Base-by-base conservation (phyloP, 1,284 basidiomycete species). In the Lentinus polychrous region DNA sequence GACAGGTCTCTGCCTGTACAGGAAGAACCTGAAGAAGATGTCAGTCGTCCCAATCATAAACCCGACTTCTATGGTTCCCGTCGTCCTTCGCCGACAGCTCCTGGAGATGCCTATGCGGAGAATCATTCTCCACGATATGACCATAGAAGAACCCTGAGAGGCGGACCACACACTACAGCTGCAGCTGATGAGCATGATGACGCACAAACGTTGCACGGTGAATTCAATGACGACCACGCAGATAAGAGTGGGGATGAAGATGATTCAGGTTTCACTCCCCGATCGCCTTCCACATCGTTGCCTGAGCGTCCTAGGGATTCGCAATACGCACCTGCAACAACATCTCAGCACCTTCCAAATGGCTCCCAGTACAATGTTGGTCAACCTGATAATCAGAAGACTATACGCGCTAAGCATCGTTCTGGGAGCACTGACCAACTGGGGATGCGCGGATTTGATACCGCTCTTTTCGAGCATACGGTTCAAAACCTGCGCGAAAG, bases 1-100 rank as follows among this genome's bases (percentile, higher is more conserved):
- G 85, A 86, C 60, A 74, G 81, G 41, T 85, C 84, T 27, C 69
- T 89, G 22, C 86, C 86, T 5, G 75, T 88, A 2, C 85, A 89
- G 62, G 85, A 88, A 60, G 85, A 88, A 55, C 71, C 74, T 22
- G 85, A 86, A 56, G 85, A 86, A 55, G 82, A 86, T 52, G 64
- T 72, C 8, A 61, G 65, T 36, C 58, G 60, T 47, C 59, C 61
- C 45, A 57, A 62, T 31, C 49, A 70, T 51, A 66, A 67, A 43
- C 49, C 53, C 18, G 57, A 61, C 45, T 63, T 67, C 58, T 43
- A 67, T 61, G 53, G 69, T 45, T 60, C 60, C 14, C 67, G 63
- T 48, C 63, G 55, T 20, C 54, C 52, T 24, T 81, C 80, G 4
- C 79, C 80, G 2, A 70, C 73, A 1, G 76, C 79, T 1, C 77